A percentile compares a stretch with the other conserved stretches of the same genome.
These are phyloP conservation scores for Dissophora globulifera DNA, from an alignment of 192 early-diverging fungal species.

Conservation along the genomic window DNA sequence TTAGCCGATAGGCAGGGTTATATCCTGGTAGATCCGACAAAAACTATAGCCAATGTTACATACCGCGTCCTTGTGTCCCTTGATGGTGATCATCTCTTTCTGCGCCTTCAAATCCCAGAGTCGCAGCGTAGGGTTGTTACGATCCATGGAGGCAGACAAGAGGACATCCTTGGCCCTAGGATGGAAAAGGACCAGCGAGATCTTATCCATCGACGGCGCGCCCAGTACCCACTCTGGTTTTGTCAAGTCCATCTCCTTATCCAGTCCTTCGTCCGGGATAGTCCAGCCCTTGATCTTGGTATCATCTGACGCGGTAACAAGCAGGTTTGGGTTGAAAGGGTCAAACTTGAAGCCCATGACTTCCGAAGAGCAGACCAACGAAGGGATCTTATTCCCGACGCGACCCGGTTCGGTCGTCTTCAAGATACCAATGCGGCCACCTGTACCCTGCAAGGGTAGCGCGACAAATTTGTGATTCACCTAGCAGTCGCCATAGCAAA, in stretches of 20 bases:
- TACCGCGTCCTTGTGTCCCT: conserved; percentile 50
- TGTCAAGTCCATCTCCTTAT: conserved; percentile 55
- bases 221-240: conserved; percentile 36
- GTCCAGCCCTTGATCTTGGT: conserved; percentile 66
- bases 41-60: not conserved
- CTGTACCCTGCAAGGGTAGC: conserved; percentile 77
- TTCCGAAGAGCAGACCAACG: conserved; percentile 67
- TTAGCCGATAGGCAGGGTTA: too few relatives aligned
- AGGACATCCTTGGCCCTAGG: conserved; percentile 68
- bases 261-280: conserved; percentile 67
- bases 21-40: too few relatives aligned
- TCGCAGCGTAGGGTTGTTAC: conserved; percentile 57
- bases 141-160: conserved; percentile 68
- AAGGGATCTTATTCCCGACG: conserved; percentile 66
- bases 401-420: conserved; percentile 75
- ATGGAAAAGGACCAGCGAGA: conserved; percentile 65
- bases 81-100: conserved; percentile 46
- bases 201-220: conserved; percentile 62
- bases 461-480: conserved; percentile 72
- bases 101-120: conserved; percentile 67
- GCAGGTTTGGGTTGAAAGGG: conserved; percentile 70
- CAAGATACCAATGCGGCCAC: conserved; percentile 82
- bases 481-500: conserved; percentile 22
- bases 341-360: conserved; percentile 77
- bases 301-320: conserved; percentile 74